Conservation (phyloP, 1,284 basidiomycete species). For the Puccinia polysora region DNA sequence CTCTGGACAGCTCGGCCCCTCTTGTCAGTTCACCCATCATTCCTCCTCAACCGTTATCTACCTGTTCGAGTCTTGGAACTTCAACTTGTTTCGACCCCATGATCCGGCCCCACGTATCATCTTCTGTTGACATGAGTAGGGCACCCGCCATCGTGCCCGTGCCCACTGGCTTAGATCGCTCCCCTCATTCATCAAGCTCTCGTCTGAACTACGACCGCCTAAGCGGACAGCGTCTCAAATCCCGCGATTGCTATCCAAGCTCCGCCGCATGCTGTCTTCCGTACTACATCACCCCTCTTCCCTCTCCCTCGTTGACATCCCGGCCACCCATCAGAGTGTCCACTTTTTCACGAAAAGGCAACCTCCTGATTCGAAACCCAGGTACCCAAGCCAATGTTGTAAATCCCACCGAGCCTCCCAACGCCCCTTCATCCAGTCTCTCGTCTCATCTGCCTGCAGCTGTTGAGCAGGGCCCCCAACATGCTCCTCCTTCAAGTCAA, state of each 20-base stretch:
- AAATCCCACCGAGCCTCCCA: no score
- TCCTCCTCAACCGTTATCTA: background rate
- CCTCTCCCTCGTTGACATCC: constrained; percentile 1
- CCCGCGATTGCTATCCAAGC: background rate
- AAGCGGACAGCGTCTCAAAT: constrained; percentile 5
- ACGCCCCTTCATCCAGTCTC: no score
- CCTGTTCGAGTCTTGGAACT: no score
- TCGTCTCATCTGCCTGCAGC: no score
- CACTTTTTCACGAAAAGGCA: constrained; percentile 7
- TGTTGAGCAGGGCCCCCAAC: no score
- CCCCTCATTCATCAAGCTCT: background rate
- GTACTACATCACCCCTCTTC: background rate
- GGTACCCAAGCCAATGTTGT: no score
- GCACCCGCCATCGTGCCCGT: background rate
- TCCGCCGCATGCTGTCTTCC: background rate
- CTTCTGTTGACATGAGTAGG: no score
- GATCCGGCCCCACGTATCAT: no score
- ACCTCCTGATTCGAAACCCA: no score
- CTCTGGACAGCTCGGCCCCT: background rate
- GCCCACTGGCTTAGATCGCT: background rate
- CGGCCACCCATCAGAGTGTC: constrained; percentile 10
- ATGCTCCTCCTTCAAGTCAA: no score
- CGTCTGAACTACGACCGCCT: background rate
- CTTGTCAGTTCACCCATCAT: background rate
- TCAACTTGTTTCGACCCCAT: no score